phyloP scores from a whole-genome alignment of 495 filamentous ascomycete genomes.

The Neurospora sp. region DNA sequence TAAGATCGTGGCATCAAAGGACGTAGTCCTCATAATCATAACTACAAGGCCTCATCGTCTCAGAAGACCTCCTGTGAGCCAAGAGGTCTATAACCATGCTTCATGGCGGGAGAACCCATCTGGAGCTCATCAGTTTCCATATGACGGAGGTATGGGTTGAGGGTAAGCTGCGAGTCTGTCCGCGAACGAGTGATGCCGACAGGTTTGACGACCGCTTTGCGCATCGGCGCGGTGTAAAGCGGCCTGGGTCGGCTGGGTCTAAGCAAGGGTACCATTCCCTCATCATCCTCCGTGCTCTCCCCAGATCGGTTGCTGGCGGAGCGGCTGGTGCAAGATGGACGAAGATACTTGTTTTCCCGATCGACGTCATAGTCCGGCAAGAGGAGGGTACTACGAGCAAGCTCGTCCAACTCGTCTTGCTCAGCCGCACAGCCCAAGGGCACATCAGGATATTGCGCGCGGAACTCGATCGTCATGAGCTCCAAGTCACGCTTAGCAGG shows the following conservation, averaged over 20 bases:
- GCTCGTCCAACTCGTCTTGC: constrained; percentile 3
- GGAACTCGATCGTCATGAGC: not conserved
- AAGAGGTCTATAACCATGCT: constrained; percentile 1
- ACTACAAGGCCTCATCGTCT: not conserved
- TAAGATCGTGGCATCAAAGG: not conserved
- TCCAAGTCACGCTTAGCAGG: constrained; percentile 5
- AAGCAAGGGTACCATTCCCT: not conserved
- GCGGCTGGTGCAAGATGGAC: not conserved
- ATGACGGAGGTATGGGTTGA: not conserved
- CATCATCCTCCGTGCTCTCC: not conserved
- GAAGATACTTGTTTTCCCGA: not conserved
- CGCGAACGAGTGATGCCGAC: constrained; percentile 1
- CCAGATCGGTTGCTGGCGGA: not conserved
- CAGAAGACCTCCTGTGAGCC: constrained; percentile 1
- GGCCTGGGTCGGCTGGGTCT: not conserved
- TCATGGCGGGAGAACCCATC: not conserved
- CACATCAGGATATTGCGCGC: not conserved
- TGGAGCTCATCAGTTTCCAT: constrained; percentile 4
- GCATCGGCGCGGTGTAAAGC: not conserved
- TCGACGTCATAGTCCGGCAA: not conserved
- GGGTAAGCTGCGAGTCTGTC: not conserved
- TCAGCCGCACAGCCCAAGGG: not conserved
- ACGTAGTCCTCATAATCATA: not conserved
- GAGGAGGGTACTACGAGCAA: not conserved
- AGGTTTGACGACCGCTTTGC: not conserved